phyloP scores from a whole-genome alignment of 148 eudicot genomes.

The Fagopyrum homotropicum region DNA sequence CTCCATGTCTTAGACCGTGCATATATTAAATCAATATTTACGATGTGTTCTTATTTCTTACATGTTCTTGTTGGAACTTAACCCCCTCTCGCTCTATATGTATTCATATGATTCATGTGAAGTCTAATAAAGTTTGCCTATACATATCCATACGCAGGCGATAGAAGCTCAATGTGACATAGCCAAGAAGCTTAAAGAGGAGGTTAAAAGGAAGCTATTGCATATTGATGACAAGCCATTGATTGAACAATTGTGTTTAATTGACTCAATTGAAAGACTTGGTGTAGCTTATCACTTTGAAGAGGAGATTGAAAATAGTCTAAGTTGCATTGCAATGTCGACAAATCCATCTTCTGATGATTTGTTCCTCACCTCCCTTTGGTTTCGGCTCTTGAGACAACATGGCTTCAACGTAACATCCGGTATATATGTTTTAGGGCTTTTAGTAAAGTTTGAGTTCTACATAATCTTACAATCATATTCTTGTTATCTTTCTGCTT shows the following conservation, averaged over 20 bases:
- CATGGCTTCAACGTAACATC: conserved; percentile 21
- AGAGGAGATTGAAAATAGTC: neutral
- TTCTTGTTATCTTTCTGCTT: too few species aligned
- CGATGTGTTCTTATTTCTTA: too few species aligned
- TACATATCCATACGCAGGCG: neutral
- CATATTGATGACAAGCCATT: neutral
- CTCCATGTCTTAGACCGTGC: too few species aligned
- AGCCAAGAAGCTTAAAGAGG: neutral
- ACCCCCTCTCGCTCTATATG: too few species aligned
- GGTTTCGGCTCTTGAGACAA: conserved; percentile 31
- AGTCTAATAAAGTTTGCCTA: too few species aligned
- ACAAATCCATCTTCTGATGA: neutral
- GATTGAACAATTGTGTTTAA: neutral
- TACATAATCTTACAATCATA: too few species aligned
- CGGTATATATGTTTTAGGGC: neutral
- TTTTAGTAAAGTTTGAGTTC: too few species aligned
- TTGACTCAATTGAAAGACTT: neutral
- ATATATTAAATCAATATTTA: too few species aligned
- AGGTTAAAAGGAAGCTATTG: neutral
- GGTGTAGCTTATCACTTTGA: neutral
- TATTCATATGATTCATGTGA: too few species aligned
- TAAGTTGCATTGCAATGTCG: neutral
- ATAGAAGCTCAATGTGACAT: neutral
- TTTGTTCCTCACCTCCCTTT: conserved; percentile 26
- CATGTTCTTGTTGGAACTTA: too few species aligned